These are phyloP conservation scores for Emmonsiellopsis sp. DNA, from an alignment of 2,329 filamentous ascomycete genomes.

Conservation along the genomic window DNA sequence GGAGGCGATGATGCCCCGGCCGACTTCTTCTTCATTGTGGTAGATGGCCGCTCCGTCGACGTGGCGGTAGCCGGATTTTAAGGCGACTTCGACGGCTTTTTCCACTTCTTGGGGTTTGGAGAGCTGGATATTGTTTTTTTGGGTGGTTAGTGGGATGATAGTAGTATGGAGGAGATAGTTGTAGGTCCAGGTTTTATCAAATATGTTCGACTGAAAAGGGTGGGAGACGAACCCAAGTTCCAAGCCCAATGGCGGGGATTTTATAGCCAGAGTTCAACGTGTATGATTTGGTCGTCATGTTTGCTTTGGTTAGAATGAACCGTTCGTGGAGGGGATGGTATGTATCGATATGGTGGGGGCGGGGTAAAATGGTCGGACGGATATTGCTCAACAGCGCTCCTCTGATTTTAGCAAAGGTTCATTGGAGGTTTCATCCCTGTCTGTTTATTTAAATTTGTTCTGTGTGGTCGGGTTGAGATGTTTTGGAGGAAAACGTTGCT, in stretches of 20 bases:
- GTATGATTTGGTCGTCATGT: neutral
- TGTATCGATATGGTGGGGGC: too few species aligned
- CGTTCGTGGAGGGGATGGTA: too few species aligned
- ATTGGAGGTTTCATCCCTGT: too few species aligned
- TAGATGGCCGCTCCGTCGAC: conserved; percentile 42
- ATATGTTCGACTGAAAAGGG: neutral
- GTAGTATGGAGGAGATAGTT: too few species aligned
- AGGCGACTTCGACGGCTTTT: conserved; percentile 35
- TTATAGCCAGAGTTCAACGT: conserved; percentile 28
- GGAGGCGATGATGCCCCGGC: conserved; percentile 28
- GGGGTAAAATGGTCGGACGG: too few species aligned
- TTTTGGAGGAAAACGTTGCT: too few species aligned
- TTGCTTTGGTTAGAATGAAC: too few species aligned
- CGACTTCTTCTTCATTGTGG: conserved; percentile 35
- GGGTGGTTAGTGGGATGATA: too few species aligned
- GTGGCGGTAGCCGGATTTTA: conserved; percentile 43
- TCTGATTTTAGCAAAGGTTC: too few species aligned
- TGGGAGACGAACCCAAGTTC: conserved; percentile 30
- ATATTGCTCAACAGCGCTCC: too few species aligned
- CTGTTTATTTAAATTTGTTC: too few species aligned
- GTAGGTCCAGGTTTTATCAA: neutral
- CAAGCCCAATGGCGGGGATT: conserved; percentile 36
- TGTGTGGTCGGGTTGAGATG: too few species aligned
- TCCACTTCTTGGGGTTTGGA: conserved; percentile 49
- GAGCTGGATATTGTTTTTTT: neutral